phyloP scores from a whole-genome alignment of 495 filamentous ascomycete genomes.

The Rostrohypoxylon terebratum region DNA sequence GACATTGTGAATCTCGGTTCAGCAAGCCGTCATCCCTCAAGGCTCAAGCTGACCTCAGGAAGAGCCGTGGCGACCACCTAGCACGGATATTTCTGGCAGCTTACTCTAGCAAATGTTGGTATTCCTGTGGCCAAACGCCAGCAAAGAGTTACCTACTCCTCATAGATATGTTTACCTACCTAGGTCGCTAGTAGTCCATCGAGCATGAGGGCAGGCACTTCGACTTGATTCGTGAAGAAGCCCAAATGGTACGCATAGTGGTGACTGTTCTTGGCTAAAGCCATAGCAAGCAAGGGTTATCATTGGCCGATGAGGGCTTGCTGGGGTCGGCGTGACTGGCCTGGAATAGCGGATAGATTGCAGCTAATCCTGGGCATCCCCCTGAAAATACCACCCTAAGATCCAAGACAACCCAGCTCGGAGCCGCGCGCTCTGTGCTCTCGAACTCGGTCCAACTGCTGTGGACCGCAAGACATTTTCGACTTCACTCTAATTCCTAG shows the following conservation, averaged over 20 bases:
- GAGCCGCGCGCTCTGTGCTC: conserved; percentile 47
- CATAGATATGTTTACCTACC: conserved; percentile 18
- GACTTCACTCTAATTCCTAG: conserved; percentile 36
- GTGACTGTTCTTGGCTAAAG: conserved; percentile 27
- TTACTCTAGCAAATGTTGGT: conserved; percentile 22
- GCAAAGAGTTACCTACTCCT: conserved; percentile 1
- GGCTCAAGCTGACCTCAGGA: conserved; percentile 2
- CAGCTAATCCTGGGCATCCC: conserved; percentile 36
- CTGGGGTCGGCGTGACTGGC: conserved; percentile 34
- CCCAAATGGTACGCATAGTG: neutral
- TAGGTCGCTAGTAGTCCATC: conserved; percentile 9
- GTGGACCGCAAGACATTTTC: conserved; percentile 35
- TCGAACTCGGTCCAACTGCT: conserved; percentile 36
- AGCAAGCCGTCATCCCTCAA: conserved; percentile 14
- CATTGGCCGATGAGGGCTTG: conserved; percentile 28
- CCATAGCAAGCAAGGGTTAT: conserved; percentile 20
- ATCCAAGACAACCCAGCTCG: conserved; percentile 42
- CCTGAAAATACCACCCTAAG: conserved; percentile 44
- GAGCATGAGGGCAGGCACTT: conserved; percentile 4
- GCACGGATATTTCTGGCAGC: conserved; percentile 23
- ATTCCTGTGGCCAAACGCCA: neutral
- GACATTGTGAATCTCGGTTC: neutral
- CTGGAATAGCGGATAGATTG: conserved; percentile 38
- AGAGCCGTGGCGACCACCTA: neutral
- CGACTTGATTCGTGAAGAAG: conserved; percentile 22